Evolutionary conservation across 2,329 filamentous ascomycete species (phyloP).

Genomic region (Trichoderma citrinoviride): DNA sequence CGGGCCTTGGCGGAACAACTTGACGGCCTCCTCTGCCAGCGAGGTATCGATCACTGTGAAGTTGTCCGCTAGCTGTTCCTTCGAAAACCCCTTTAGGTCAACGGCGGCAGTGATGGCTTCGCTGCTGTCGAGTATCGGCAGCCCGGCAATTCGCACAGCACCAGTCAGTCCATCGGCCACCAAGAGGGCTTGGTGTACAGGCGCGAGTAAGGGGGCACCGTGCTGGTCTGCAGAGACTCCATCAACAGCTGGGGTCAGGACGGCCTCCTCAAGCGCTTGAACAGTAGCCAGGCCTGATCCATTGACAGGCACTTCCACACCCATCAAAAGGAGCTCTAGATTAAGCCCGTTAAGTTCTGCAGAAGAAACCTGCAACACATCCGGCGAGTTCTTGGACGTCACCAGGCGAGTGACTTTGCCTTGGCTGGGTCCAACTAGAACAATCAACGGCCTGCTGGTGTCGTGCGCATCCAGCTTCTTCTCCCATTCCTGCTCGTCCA

Average conservation of each 20-base stretch:
- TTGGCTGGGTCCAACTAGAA: constrained; percentile 49
- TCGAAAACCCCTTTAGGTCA: constrained; percentile 50
- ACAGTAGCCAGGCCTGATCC: constrained; percentile 36
- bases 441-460: constrained; percentile 56
- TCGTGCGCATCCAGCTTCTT: constrained; percentile 54
- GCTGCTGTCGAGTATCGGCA: constrained; percentile 40
- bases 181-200: constrained; percentile 78
- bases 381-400: constrained; percentile 43
- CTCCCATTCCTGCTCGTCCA: constrained; percentile 64
- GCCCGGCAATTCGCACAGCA: constrained; percentile 52
- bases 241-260: constrained; percentile 74
- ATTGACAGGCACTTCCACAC: constrained; percentile 43
- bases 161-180: constrained; percentile 71
- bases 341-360: constrained; percentile 58
- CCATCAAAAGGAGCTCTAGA: constrained; percentile 62
- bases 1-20: constrained; percentile 65
- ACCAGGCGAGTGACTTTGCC: constrained; percentile 33
- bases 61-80: constrained; percentile 38
- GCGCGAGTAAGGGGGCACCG: constrained; percentile 68
- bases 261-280: constrained; percentile 56
- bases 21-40: constrained; percentile 61
- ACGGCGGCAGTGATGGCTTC: constrained; percentile 55
- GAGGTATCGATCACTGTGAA: constrained; percentile 62
- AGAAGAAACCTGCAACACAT: constrained; percentile 62
- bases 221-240: constrained; percentile 65